Percentiles rank a stretch among this genome's conserved stretches.
Conservation (phyloP, 805 yeast species). For the Lachancea kluyveri region DNA sequence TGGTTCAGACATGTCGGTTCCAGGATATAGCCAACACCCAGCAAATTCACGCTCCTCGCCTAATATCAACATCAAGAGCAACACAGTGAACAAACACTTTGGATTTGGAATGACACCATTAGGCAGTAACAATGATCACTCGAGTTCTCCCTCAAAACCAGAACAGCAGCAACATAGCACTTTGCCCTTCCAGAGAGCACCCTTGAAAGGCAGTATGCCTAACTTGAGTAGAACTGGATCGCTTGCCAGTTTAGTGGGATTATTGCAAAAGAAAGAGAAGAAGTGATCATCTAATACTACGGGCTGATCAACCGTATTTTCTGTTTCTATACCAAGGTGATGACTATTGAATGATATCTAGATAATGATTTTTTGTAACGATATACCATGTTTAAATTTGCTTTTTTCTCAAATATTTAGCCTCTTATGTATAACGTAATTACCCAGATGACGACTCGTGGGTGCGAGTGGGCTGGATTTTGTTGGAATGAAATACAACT, state of each 20-base stretch:
- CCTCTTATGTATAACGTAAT: too few species aligned
- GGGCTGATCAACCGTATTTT: too few species aligned
- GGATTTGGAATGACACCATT: slow-evolving; percentile 28
- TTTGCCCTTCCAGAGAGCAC: slow-evolving; percentile 9
- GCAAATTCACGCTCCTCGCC: slow-evolving; percentile 5
- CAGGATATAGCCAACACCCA: slow-evolving; percentile 1
- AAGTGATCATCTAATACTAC: slow-evolving; percentile 8
- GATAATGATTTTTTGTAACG: too few species aligned
- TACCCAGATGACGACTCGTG: too few species aligned
- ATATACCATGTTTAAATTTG: too few species aligned
- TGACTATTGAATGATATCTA: too few species aligned
- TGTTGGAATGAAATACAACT: too few species aligned
- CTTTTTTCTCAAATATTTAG: too few species aligned
- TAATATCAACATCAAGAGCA: slow-evolving; percentile 10
- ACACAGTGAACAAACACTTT: slow-evolving; percentile 19
- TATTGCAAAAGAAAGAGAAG: slow-evolving; percentile 13
- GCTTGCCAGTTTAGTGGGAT: slow-evolving; percentile 13
- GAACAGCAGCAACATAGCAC: slow-evolving; percentile 6
- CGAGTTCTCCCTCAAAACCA: neutral
- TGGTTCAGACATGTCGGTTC: slow-evolving; percentile 7
- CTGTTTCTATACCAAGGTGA: too few species aligned
- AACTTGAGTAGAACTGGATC: slow-evolving; percentile 12
- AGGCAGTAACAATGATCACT: slow-evolving; percentile 3
- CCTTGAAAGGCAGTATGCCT: slow-evolving; percentile 6
- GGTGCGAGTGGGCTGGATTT: too few species aligned